Evolutionary conservation across 768 basidiomycete species (phyloP).

Genomic region (Boletus rufocinnamomeus): DNA sequence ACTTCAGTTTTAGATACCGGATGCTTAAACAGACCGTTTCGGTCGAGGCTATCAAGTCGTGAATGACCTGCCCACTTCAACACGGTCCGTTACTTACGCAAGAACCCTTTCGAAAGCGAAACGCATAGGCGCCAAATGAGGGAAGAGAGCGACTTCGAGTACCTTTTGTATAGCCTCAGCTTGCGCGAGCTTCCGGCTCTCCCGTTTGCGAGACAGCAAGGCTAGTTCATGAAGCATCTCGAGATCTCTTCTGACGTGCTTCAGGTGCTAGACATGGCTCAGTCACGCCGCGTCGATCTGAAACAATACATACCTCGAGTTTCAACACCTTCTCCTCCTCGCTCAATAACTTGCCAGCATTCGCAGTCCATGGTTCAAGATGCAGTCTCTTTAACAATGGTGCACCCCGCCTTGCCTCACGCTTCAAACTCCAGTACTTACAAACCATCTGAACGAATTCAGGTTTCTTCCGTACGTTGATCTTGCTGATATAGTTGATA

Average conservation of each 20-base stretch:
- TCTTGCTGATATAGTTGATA: constrained; percentile 66
- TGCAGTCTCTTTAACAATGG: constrained; percentile 91
- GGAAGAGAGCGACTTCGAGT: constrained; percentile 63
- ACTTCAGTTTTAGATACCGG: constrained; percentile 80
- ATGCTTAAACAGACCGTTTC: constrained; percentile 72
- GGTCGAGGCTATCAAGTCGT: constrained; percentile 59
- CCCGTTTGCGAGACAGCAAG: constrained; percentile 72
- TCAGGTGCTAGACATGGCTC: constrained; percentile 46
- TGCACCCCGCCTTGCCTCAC: constrained; percentile 90
- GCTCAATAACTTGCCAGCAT: constrained; percentile 60
- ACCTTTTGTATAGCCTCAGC: constrained; percentile 66
- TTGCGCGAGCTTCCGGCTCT: constrained; percentile 75
- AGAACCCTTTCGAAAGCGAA: constrained; percentile 70
- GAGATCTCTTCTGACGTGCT: constrained; percentile 74
- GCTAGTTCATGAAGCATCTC: constrained; percentile 67
- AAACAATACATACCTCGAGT: constrained; percentile 60
- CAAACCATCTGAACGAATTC: constrained; percentile 80
- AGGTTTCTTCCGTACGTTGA: constrained; percentile 70
- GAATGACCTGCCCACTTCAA: constrained; percentile 2
- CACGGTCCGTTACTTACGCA: constrained; percentile 47
- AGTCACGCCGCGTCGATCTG: not conserved
- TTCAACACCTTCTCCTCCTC: constrained; percentile 84
- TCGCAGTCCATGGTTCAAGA: constrained; percentile 96
- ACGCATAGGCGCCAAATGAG: constrained; percentile 61
- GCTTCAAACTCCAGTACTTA: constrained; percentile 96